Conservation (phyloP, 2,329 filamentous ascomycete genomes). For the Ambrosiella xylebori region DNA sequence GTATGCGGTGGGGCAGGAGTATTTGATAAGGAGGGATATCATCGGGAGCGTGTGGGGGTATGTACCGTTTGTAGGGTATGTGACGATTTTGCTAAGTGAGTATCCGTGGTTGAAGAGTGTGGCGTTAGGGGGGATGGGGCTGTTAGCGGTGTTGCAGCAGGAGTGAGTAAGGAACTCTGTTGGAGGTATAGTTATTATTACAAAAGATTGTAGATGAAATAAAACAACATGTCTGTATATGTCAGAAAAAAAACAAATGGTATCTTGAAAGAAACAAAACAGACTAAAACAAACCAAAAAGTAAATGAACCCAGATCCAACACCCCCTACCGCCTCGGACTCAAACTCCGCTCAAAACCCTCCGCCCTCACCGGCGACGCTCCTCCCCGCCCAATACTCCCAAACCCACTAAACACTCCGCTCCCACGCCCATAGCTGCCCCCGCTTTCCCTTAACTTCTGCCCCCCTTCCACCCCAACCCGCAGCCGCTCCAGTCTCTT, state of each 20-base stretch:
- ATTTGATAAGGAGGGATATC: constrained; percentile 72
- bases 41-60: constrained; percentile 86
- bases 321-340: constrained; percentile 2
- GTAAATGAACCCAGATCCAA: neutral
- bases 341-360: neutral
- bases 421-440: neutral
- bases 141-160: constrained; percentile 80
- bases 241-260: neutral
- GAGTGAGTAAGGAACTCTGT: constrained; percentile 40
- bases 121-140: constrained; percentile 85
- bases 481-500: constrained; percentile 8
- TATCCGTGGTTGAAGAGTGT: constrained; percentile 95
- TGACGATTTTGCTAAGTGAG: constrained; percentile 88
- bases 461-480: neutral
- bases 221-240: too few species aligned
- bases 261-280: neutral
- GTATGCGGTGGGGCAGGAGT: constrained; percentile 75
- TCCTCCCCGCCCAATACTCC: neutral
- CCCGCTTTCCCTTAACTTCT: neutral
- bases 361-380: neutral
- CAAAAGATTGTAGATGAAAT: too few species aligned
- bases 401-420: neutral
- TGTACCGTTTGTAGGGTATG: constrained; percentile 88
- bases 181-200: neutral
- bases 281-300: neutral